Conservation (phyloP, 1,139 yeast species). For the Protomyces inouyei region DNA sequence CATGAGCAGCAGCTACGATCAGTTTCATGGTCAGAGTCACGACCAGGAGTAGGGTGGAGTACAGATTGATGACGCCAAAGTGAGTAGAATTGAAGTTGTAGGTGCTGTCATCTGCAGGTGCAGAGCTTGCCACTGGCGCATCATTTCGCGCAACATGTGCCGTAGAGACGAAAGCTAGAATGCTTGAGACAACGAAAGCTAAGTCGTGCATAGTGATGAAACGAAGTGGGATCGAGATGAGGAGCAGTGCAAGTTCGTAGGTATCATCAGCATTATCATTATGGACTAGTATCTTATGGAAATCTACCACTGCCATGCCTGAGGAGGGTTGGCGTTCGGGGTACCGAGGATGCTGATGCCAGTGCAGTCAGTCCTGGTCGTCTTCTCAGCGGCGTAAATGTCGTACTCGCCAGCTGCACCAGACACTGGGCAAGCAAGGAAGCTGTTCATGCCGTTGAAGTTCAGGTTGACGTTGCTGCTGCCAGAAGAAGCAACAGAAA, state of each 20-base stretch:
- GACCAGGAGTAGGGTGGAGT: background rate
- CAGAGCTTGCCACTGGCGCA: background rate
- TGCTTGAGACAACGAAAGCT: background rate
- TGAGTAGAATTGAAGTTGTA: conserved; percentile 5
- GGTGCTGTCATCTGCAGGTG: background rate
- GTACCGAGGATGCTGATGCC: conserved; percentile 10
- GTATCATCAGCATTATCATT: too few relatives aligned
- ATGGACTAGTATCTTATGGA: too few relatives aligned
- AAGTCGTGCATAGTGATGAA: background rate
- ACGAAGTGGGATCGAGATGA: background rate
- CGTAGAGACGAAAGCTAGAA: background rate
- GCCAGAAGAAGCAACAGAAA: conserved; percentile 2
- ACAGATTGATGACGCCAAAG: conserved; percentile 2
- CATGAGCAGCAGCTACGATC: too few relatives aligned
- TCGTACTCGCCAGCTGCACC: conserved; percentile 4
- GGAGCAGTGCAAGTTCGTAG: too few relatives aligned
- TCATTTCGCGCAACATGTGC: background rate
- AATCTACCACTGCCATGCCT: conserved; percentile 10
- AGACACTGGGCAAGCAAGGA: conserved; percentile 7
- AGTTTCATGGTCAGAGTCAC: too few relatives aligned
- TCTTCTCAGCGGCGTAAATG: conserved; percentile 3
- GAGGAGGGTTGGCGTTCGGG: background rate
- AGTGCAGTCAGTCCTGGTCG: conserved; percentile 17
- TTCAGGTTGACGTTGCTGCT: background rate
- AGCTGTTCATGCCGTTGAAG: conserved; percentile 7